Evolutionary conservation across 78 protist genomes (phyloP), one percentile per base, ranked within the genome.

Genomic region (Isochrysis galbana): DNA sequence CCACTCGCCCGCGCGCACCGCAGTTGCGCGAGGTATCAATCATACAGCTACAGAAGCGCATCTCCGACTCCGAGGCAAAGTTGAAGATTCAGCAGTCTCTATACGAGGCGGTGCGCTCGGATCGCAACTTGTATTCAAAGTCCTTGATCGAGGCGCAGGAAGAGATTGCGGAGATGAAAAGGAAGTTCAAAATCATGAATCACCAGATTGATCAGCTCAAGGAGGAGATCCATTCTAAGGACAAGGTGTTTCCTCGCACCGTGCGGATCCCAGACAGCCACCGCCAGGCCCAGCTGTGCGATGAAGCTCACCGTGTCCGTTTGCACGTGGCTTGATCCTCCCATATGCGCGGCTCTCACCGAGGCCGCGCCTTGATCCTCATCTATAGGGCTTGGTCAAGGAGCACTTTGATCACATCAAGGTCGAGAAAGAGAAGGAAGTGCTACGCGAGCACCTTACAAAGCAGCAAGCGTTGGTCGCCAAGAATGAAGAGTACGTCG

Each of bases 161-260:
- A 22, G 96, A 97, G 94, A 94, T 95, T 45, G 91, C 83, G 36
- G 98, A 97, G 93, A 93, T 96, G 97, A 70, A 95, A 93, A 93
- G 97, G 17, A 97, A 97, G 95, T 96, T 97, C 93, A 93, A 95
- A 90, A 94, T 96, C 90, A 92, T 97, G 97, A 61, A 91, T 82
- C 98, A 97, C 48, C 96, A 95, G 87, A 94, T 98, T 92, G 97
- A 94, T 46, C 99, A 96, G 93, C 96, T 98, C 38, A 98, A 96
- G 91, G 97, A 95, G 87, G 98, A 95, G 87, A 92, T 95, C 67
- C 32, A 54, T 29, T 0, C 32, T 61, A 96, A 96, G 91, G 96
- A 86, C 87, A 95, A 95, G 47, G 7, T 2, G 14, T 29, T 77
- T 5, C n/a, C n/a, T n/a, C n/a, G n/a, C n/a, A n/a, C n/a, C n/a